These are phyloP conservation scores for Erigeron canadensis DNA, from an alignment of 129 eudicot species.

Conservation along the genomic window DNA sequence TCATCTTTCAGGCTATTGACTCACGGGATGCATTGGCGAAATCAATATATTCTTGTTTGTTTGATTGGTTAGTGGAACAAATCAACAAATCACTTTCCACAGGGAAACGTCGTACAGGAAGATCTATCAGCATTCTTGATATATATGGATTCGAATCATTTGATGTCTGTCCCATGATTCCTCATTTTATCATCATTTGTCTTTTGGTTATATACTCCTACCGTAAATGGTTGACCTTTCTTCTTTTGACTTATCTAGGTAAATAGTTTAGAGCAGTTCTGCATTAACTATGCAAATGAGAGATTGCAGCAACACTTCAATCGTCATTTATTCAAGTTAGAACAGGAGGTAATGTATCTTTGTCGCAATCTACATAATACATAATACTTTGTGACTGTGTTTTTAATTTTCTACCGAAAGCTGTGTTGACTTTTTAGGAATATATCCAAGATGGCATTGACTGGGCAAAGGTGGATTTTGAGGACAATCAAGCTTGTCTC, in stretches of 20 bases:
- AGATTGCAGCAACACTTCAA: constrained; percentile 91
- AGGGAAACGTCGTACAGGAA: constrained; percentile 78
- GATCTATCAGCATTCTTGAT: constrained; percentile 95
- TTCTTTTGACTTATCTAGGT: constrained; percentile 44
- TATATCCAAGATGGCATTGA: constrained; percentile 94
- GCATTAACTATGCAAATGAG: constrained; percentile 93
- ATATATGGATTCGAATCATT: constrained; percentile 95
- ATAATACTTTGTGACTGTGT: not conserved
- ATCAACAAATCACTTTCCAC: constrained; percentile 82
- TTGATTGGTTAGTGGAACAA: constrained; percentile 95
- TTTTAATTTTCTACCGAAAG: not conserved
- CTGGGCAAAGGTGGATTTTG: constrained; percentile 90
- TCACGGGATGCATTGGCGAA: constrained; percentile 94
- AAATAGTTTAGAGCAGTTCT: constrained; percentile 93
- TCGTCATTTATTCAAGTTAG: constrained; percentile 78
- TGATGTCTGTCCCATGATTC: constrained; percentile 43
- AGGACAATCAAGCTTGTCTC: constrained; percentile 88
- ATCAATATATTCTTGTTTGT: constrained; percentile 84
- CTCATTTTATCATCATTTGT: constrained; percentile 8
- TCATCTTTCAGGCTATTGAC: constrained; percentile 64
- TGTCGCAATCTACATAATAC: constrained; percentile 18
- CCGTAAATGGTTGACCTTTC: not conserved
- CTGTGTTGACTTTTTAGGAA: constrained; percentile 51
- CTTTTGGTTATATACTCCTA: constrained; percentile 5
- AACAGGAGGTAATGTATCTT: constrained; percentile 66